These are phyloP conservation scores for Rhodotorula toruloides DNA, from an alignment of 768 basidiomycete genomes.

Conservation along the genomic window DNA sequence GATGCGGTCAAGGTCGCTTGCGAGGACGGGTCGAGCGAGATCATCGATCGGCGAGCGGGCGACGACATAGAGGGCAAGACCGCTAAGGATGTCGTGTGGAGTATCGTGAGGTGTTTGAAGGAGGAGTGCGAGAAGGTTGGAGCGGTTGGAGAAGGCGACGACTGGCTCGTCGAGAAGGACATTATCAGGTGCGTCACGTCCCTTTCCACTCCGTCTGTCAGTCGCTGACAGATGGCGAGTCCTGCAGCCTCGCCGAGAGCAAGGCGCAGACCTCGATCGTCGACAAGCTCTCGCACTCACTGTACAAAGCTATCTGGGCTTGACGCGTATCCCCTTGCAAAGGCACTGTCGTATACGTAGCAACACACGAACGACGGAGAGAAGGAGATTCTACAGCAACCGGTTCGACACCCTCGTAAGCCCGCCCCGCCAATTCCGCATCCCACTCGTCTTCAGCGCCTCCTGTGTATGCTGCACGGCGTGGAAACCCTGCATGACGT, in stretches of 20 bases:
- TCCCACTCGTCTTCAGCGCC: slow-evolving; percentile 72
- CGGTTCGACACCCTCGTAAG: slow-evolving; percentile 60
- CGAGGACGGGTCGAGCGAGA: slow-evolving; percentile 3
- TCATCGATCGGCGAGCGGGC: not conserved
- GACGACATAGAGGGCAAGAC: slow-evolving; percentile 9
- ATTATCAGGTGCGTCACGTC: no score
- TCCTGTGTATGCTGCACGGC: slow-evolving; percentile 83
- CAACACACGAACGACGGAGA: no score
- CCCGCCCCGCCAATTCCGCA: slow-evolving; percentile 84
- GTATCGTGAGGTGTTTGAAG: slow-evolving; percentile 10
- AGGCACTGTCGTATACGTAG: not conserved
- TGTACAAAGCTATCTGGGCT: slow-evolving; percentile 52
- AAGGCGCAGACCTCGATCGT: slow-evolving; percentile 26
- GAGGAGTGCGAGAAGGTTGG: slow-evolving; percentile 23
- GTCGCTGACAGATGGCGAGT: no score
- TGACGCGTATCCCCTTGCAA: slow-evolving; percentile 22
- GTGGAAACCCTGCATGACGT: slow-evolving; percentile 85
- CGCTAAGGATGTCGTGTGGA: slow-evolving; percentile 13
- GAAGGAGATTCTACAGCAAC: not conserved
- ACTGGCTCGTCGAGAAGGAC: slow-evolving; percentile 26
- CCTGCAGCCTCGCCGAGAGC: slow-evolving; percentile 26
- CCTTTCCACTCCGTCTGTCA: no score
- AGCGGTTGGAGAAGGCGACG: slow-evolving; percentile 10
- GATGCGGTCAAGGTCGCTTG: slow-evolving; percentile 22
- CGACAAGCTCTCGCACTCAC: slow-evolving; percentile 7